Base-by-base conservation (phyloP, 768 basidiomycete genomes). In the Bullera alba region DNA sequence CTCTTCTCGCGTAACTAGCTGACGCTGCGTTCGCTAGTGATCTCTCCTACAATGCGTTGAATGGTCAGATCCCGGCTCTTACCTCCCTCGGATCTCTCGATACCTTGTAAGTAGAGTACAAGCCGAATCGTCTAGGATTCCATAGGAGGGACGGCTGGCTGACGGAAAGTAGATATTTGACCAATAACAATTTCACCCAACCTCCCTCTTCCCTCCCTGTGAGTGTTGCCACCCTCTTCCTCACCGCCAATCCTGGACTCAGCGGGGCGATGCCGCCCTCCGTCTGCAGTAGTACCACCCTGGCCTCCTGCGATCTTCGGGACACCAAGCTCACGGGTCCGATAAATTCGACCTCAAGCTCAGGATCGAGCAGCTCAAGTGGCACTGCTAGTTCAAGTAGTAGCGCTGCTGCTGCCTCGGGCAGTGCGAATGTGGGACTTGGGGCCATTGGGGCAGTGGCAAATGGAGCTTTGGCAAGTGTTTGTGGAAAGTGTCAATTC, bases 21-120 rank as follows among this genome's bases (percentile, higher is more conserved):
- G 36, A 53, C 36, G n/a, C n/a, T n/a, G n/a, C n/a, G 42, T 25
- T 14, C 21, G 12, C 14, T 46, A 70, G 67, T 12, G 73, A 74
- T 46, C 41, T 74, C 10, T 74, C 73, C 2, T 71, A 53, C 46
- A 74, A 74, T 44, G 50, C 60, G 1, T 48, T 74, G 10, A 41
- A 51, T 5, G 69, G 71, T 5, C 32, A 57, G 8, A 48, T 69
- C 12, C 69, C 71, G 0, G 48, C 58, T 12, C 57, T 70, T 42
- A 28, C 54, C 14, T 21, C 42, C 5, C 46, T 72, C 5, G 55
- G 53, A 2, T 48, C 51, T 2, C 48, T 72, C 0, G 50, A 58
- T 23, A 68, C 71, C n/a, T 54, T 72, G 65, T 69, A 26, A 56
- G 64, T 59, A 12, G 6, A 8, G 27, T n/a, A n/a, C n/a, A n/a